Conservation (phyloP, 352 stramenopile genomes). For the Pythium periplocum region DNA sequence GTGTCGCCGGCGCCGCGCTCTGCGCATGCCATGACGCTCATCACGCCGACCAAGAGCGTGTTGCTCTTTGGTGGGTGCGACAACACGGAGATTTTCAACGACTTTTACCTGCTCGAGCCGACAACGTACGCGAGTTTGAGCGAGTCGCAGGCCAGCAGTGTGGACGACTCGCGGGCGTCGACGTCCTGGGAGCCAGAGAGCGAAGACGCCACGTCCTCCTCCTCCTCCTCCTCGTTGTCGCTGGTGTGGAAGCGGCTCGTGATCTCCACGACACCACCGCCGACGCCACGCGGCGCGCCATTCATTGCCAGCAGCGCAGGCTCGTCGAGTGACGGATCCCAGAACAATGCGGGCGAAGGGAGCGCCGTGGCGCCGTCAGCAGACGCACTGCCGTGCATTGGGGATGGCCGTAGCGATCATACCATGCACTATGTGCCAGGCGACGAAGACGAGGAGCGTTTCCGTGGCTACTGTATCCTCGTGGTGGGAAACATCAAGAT, state of each 20-base stretch:
- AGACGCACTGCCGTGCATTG: constrained; percentile 16
- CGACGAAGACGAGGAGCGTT: constrained; percentile 14
- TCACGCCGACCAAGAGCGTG: constrained; percentile 37
- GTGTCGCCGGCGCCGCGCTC: constrained; percentile 30
- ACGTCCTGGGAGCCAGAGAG: background rate
- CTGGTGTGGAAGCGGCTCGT: constrained; percentile 55
- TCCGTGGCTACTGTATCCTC: background rate
- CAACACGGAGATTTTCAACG: constrained; percentile 50
- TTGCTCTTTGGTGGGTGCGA: constrained; percentile 63
- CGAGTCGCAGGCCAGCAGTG: background rate
- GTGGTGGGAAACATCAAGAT: background rate
- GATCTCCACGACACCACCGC: constrained; percentile 9
- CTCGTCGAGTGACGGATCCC: constrained; percentile 10
- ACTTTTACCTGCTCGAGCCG: constrained; percentile 55
- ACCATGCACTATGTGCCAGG: constrained; percentile 67
- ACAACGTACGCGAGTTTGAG: constrained; percentile 15
- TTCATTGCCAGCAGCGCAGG: constrained; percentile 11
- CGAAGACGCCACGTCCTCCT: background rate
- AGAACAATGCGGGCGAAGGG: background rate
- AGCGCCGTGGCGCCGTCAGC: background rate
- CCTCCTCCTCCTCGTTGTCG: constrained; percentile 1
- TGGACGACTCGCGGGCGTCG: background rate
- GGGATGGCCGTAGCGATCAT: constrained; percentile 46
- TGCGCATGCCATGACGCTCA: constrained; percentile 52
- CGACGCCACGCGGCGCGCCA: background rate